Percentiles rank a stretch among this genome's conserved stretches.
phyloP scores from a whole-genome alignment of 176 grass and related monocot genomes.

The Raddia guianensis region DNA sequence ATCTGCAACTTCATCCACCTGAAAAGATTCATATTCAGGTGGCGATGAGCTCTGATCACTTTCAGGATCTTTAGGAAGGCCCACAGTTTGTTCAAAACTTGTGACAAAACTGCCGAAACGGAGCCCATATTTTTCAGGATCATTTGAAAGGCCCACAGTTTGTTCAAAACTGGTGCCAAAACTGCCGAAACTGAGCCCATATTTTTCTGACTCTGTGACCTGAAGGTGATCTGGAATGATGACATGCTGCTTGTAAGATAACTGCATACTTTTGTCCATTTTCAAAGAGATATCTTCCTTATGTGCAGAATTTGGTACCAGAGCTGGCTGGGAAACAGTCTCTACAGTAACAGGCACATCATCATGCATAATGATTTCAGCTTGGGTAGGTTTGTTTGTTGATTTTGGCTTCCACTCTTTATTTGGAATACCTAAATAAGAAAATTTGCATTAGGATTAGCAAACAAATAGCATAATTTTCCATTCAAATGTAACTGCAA shows the following conservation, averaged over 20 bases:
- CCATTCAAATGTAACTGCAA: not conserved
- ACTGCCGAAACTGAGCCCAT: conserved; percentile 87
- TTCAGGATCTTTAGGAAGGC: conserved; percentile 44
- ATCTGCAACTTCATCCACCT: conserved; percentile 41
- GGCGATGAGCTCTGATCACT: conserved; percentile 46
- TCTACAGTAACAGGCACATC: conserved; percentile 44
- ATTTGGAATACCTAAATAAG: conserved; percentile 58
- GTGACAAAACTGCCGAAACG: conserved; percentile 86
- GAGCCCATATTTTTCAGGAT: conserved; percentile 65
- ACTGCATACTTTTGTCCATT: conserved; percentile 51
- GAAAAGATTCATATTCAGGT: conserved; percentile 46
- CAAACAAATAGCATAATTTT: not conserved
- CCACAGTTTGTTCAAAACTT: conserved; percentile 51
- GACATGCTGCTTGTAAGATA: conserved; percentile 72
- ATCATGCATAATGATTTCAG: conserved; percentile 42
- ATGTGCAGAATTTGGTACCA: conserved; percentile 30
- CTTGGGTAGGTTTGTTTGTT: conserved; percentile 51
- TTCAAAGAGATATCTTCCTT: conserved; percentile 40
- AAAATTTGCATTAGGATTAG: conserved; percentile 21
- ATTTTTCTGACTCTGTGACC: conserved; percentile 79
- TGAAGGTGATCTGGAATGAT: conserved; percentile 95
- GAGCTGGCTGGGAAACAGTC: conserved; percentile 46
- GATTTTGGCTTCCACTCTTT: conserved; percentile 98
- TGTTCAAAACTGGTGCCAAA: conserved; percentile 65
- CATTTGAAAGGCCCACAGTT: conserved; percentile 41